Evolutionary conservation across 1,284 basidiomycete genomes (phyloP), one percentile per base, ranked within the genome.

Genomic region (Sphagnurus paluster): DNA sequence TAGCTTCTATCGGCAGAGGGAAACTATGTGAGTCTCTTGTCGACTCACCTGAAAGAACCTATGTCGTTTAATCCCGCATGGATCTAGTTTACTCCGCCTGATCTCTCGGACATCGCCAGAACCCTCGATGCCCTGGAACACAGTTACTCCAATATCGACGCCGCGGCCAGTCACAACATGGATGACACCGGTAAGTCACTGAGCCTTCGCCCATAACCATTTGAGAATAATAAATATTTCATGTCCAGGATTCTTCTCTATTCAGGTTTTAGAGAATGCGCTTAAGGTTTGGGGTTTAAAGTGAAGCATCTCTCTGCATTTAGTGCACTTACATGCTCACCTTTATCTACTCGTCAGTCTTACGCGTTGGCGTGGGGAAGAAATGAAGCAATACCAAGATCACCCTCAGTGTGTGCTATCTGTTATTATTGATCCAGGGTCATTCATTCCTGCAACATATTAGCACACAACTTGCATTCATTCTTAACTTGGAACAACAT

Each of bases 401-500:
- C 71, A 71, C 38, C 93, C 93, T 8, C 84, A 95, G 91, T 93
- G 63, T 56, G 83, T 62, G 20, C 17, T 42, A 30, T 3, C 46
- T 55, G 46, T 36, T n/a, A 20, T 42, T 36, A 6, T 32, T 34
- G 32, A 28, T 20, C 13, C 32, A 41, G 39, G 23, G 42, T 26
- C 36, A 41, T 37, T 52, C 21, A 42, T 16, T 52, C 10, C 40
- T 21, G 21, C 24, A 10, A 20, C 30, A 23, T 26, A 28, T 9
- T 53, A 94, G 93, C 56, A 76, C 78, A 4, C 90, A 95, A 67
- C 77, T 90, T 21, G 94, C 83, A 1, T 98, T 95, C 65, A 86
- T 98, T 48, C 77, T 98, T 37, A 93, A 98, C 64, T 79, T 88
- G 40, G 73, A 86, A 30, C 83, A 88, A 44, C 93, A 96, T 62